Percentiles rank a stretch among this genome's conserved stretches.
Conservation (phyloP, 345 rosid species). For the Toxicodendron radicans region DNA sequence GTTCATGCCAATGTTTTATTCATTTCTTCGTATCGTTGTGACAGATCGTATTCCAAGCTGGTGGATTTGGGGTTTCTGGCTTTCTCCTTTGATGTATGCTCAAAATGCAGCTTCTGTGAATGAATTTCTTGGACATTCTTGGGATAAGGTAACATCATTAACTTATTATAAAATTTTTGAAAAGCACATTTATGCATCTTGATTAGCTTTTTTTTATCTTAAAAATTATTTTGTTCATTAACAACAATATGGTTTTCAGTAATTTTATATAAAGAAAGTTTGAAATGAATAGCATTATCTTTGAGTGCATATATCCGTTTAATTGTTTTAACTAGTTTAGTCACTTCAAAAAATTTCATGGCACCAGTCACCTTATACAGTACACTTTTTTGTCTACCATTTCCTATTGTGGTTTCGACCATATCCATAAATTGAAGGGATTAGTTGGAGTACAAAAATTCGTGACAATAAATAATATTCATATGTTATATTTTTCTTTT, state of each 20-base stretch:
- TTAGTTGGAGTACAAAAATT: too few relatives aligned
- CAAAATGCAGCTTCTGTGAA: constrained; percentile 97
- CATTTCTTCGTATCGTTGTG: constrained; percentile 24
- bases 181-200: constrained; percentile 9
- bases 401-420: too few relatives aligned
- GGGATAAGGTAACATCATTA: constrained; percentile 68
- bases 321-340: not conserved
- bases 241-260: not conserved
- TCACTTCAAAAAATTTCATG: not conserved
- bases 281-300: not conserved
- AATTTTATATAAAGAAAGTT: not conserved
- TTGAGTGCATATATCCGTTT: not conserved
- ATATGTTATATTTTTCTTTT: too few relatives aligned
- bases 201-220: not conserved
- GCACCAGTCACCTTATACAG: not conserved
- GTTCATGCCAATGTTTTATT: constrained; percentile 15
- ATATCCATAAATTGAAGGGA: too few relatives aligned
- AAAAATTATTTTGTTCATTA: not conserved
- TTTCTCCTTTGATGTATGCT: constrained; percentile 93
- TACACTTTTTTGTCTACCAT: too few relatives aligned
- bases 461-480: too few relatives aligned
- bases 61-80: constrained; percentile 99
- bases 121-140: constrained; percentile 88
- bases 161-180: not conserved
- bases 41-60: constrained; percentile 85